Percentiles rank a stretch among this genome's conserved stretches.
phyloP scores from a whole-genome alignment of 1,139 yeast species.

The Suhomyces terraborum region DNA sequence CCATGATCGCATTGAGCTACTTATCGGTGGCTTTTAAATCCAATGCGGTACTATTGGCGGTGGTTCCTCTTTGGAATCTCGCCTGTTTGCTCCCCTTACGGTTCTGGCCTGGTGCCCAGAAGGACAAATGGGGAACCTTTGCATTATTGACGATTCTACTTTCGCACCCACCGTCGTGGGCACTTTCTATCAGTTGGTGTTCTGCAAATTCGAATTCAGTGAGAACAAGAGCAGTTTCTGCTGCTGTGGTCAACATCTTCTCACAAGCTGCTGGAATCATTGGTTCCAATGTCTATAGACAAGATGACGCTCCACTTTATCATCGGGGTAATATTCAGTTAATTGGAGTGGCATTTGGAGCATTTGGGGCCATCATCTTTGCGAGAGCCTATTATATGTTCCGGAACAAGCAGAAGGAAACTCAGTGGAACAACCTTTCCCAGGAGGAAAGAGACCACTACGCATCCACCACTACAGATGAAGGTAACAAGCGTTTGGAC shows the following conservation, averaged over 20 bases:
- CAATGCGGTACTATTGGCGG: conserved; percentile 16
- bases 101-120: conserved; percentile 22
- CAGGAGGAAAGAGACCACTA: conserved; percentile 51
- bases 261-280: conserved; percentile 20
- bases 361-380: conserved; percentile 15
- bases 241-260: conserved; percentile 23
- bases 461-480: conserved; percentile 42
- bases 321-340: conserved; percentile 19
- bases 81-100: conserved; percentile 19
- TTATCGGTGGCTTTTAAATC: conserved; percentile 17
- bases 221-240: conserved; percentile 21
- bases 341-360: conserved; percentile 18
- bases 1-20: conserved; percentile 18
- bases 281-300: conserved; percentile 19
- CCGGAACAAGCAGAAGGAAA: conserved; percentile 48
- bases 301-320: conserved; percentile 21
- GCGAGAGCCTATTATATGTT: conserved; percentile 40
- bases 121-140: conserved; percentile 23
- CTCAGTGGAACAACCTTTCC: conserved; percentile 50
- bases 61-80: conserved; percentile 17
- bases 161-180: conserved; percentile 19
- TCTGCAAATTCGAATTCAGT: conserved; percentile 22
- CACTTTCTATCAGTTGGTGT: conserved; percentile 22
- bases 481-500: conserved; percentile 59
- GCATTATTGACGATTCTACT: conserved; percentile 21